These are phyloP conservation scores for Microbotryum intermedium DNA, from an alignment of 1,284 basidiomycete genomes.

Conservation along the genomic window DNA sequence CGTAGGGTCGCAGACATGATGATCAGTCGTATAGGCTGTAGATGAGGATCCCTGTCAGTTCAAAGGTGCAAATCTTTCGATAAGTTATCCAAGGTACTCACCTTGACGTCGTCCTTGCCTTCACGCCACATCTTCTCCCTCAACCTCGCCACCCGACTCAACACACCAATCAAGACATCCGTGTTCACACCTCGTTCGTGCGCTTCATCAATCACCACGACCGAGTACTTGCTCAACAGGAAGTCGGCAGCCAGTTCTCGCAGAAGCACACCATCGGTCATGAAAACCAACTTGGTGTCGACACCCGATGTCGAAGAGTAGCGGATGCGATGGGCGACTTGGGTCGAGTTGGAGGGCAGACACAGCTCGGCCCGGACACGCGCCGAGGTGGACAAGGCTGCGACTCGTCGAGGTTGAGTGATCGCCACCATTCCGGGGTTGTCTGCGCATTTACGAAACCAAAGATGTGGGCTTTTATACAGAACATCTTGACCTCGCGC, in stretches of 20 bases:
- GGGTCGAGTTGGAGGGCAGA: slow-evolving; percentile 53
- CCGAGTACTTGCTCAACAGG: slow-evolving; percentile 78
- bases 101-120: slow-evolving; percentile 55
- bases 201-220: slow-evolving; percentile 94
- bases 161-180: slow-evolving; percentile 90
- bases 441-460: slow-evolving; percentile 46
- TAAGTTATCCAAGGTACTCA: slow-evolving; percentile 34
- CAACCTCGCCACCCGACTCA: slow-evolving; percentile 82
- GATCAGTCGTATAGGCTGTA: slow-evolving; percentile 74
- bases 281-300: slow-evolving; percentile 92
- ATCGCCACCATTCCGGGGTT: slow-evolving; percentile 98
- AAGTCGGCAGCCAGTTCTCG: slow-evolving; percentile 90
- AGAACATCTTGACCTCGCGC: slow-evolving; percentile 7
- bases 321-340: slow-evolving; percentile 92
- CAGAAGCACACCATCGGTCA: slow-evolving; percentile 96
- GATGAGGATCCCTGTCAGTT: neutral
- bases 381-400: slow-evolving; percentile 88
- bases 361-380: slow-evolving; percentile 85
- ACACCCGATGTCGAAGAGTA: slow-evolving; percentile 89
- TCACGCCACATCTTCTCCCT: slow-evolving; percentile 81
- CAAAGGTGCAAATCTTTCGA: neutral
- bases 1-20: slow-evolving; percentile 99
- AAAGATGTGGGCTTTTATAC: neutral
- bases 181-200: slow-evolving; percentile 98
- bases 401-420: slow-evolving; percentile 94